Conservation (phyloP, 2,329 filamentous ascomycete genomes). For the Fusarium lyarnte region DNA sequence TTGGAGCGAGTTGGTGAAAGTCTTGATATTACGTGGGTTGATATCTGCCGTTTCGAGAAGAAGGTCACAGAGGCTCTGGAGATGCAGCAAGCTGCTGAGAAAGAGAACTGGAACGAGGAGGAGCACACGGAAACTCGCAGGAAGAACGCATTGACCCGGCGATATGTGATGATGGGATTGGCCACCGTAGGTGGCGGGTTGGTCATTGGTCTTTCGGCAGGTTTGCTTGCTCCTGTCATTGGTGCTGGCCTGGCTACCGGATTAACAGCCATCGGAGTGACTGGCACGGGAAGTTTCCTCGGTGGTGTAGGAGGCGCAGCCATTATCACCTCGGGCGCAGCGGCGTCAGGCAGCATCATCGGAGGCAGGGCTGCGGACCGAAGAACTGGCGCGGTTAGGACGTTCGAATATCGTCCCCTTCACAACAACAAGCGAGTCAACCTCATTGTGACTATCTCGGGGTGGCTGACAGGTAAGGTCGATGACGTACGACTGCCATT, state of each 20-base stretch:
- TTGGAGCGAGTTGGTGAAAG: constrained; percentile 84
- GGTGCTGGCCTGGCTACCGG: constrained; percentile 93
- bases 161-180: constrained; percentile 94
- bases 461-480: constrained; percentile 98
- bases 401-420: constrained; percentile 94
- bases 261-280: constrained; percentile 93
- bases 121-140: constrained; percentile 89
- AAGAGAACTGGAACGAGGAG: constrained; percentile 98
- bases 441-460: constrained; percentile 91
- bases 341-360: constrained; percentile 86
- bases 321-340: constrained; percentile 90
- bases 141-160: constrained; percentile 81
- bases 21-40: constrained; percentile 86
- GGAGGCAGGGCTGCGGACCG: constrained; percentile 86
- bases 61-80: constrained; percentile 95
- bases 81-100: constrained; percentile 94
- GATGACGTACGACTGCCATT: constrained; percentile 96
- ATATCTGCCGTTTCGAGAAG: constrained; percentile 97
- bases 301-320: constrained; percentile 93
- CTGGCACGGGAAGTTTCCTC: constrained; percentile 87
- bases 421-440: constrained; percentile 99
- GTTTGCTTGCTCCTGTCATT: constrained; percentile 90
- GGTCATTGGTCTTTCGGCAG: constrained; percentile 94
- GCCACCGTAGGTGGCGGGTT: constrained; percentile 95
- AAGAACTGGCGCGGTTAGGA: constrained; percentile 90